Conservation (phyloP, 345 rosid species). For the Bruguiera sexangula region DNA sequence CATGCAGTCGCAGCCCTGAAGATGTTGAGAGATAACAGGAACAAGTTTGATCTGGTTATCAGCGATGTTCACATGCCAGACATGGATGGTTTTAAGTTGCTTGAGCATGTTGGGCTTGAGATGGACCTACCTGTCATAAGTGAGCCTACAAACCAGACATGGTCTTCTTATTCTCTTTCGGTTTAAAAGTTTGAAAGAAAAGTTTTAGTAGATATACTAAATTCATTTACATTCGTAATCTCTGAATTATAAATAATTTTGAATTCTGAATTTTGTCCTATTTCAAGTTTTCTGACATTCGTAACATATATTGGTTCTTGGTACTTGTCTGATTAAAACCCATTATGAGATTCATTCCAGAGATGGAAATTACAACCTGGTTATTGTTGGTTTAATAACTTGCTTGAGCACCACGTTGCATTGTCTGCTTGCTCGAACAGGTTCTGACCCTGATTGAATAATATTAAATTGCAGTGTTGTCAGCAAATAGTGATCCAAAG, state of each 20-base stretch:
- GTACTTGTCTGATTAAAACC: background rate
- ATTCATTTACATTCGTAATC: background rate
- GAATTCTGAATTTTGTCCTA: background rate
- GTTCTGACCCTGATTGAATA: background rate
- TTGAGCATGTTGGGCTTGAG: conserved; percentile 80
- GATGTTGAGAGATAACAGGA: conserved; percentile 65
- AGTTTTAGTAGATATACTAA: background rate
- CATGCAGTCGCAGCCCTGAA: conserved; percentile 55
- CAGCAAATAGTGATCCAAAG: conserved; percentile 35
- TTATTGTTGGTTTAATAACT: background rate
- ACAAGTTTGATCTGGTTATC: conserved; percentile 69
- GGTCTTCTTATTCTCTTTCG: background rate
- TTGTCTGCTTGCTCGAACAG: background rate
- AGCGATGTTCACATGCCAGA: conserved; percentile 84
- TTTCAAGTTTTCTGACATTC: background rate
- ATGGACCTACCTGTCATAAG: conserved; percentile 85
- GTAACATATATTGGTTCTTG: background rate
- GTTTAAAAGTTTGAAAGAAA: background rate
- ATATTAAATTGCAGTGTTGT: conserved; percentile 25
- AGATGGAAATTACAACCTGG: background rate
- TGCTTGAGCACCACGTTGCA: background rate
- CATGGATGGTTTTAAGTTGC: conserved; percentile 82
- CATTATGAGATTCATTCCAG: background rate
- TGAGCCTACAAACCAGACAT: conserved; percentile 28
- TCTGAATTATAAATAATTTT: background rate